A percentile compares a stretch with the other conserved stretches of the same genome.
These are phyloP conservation scores for Ceratocystis colombiana DNA, from an alignment of 2,329 filamentous ascomycete species.

Conservation along the genomic window DNA sequence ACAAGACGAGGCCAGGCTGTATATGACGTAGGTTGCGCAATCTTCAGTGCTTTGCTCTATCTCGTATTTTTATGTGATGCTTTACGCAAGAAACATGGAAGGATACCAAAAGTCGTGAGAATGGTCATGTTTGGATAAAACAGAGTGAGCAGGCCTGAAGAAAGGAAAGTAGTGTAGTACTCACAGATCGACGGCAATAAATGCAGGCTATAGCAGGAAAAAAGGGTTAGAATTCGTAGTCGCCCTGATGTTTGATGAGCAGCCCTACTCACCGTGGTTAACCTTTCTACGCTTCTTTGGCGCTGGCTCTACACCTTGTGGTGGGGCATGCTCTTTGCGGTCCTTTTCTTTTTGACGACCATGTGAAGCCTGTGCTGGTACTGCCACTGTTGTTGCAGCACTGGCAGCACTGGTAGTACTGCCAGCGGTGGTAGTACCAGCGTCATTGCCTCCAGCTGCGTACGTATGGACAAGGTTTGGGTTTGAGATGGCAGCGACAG, in stretches of 20 bases:
- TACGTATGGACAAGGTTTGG: slow-evolving; percentile 1
- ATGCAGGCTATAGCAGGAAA: slow-evolving; percentile 60
- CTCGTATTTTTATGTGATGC: neutral
- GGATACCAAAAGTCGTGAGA: neutral
- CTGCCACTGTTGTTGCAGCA: neutral
- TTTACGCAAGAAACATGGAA: neutral
- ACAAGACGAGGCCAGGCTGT: neutral
- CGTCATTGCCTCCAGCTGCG: neutral
- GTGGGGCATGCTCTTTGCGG: slow-evolving; percentile 16
- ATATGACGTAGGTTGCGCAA: neutral
- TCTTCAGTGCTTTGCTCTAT: neutral
- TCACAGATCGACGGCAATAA: slow-evolving; percentile 83
- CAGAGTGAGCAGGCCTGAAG: neutral
- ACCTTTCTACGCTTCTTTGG: slow-evolving; percentile 82
- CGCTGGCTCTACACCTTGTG: slow-evolving; percentile 18
- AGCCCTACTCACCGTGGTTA: slow-evolving; percentile 60
- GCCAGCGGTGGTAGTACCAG: neutral
- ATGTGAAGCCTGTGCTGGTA: neutral
- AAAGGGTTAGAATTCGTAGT: slow-evolving; percentile 27
- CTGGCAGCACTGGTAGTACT: neutral
- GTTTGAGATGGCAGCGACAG: neutral
- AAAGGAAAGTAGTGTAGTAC: slow-evolving; percentile 33
- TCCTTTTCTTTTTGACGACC: slow-evolving; percentile 16
- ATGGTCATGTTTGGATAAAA: neutral
- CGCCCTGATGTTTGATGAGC: slow-evolving; percentile 22